Conservation (phyloP, 108 stramenopile genomes). For the Nannochloropsis salina region DNA sequence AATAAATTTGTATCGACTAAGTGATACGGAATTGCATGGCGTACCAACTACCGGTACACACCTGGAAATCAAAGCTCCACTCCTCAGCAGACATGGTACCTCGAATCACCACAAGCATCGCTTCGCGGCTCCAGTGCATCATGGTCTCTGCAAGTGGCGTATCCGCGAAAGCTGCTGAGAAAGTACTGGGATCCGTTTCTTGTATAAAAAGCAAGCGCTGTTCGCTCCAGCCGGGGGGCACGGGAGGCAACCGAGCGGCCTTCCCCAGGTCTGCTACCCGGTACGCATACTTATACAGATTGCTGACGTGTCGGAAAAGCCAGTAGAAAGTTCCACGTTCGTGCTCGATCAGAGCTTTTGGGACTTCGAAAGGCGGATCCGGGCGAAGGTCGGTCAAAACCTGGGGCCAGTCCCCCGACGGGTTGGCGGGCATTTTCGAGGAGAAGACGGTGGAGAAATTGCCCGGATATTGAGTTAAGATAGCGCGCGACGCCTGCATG, state of each 20-base stretch:
- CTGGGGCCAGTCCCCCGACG: background rate
- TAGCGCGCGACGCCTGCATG: background rate
- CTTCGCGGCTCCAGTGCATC: background rate
- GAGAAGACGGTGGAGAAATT: constrained; percentile 13
- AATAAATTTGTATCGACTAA: too few species aligned
- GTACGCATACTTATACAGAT: constrained; percentile 5
- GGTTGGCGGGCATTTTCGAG: constrained; percentile 8
- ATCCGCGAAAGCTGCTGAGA: background rate
- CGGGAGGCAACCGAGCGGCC: background rate
- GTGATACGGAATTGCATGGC: too few species aligned
- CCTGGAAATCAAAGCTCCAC: constrained; percentile 20
- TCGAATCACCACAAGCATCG: background rate
- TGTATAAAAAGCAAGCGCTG: background rate
- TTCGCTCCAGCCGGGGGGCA: constrained; percentile 15
- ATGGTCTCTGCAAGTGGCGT: background rate
- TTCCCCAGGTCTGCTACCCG: background rate
- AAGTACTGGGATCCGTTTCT: background rate
- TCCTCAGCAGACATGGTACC: background rate
- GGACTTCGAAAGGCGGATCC: background rate
- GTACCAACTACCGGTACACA: background rate
- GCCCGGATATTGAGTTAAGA: background rate
- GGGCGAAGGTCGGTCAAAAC: background rate
- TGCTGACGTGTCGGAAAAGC: constrained; percentile 13
- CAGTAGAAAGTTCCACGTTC: constrained; percentile 2
- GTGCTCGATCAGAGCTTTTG: background rate